Evolutionary conservation across 148 eudicot species (phyloP).

Genomic region (Arctostaphylos glauca): DNA sequence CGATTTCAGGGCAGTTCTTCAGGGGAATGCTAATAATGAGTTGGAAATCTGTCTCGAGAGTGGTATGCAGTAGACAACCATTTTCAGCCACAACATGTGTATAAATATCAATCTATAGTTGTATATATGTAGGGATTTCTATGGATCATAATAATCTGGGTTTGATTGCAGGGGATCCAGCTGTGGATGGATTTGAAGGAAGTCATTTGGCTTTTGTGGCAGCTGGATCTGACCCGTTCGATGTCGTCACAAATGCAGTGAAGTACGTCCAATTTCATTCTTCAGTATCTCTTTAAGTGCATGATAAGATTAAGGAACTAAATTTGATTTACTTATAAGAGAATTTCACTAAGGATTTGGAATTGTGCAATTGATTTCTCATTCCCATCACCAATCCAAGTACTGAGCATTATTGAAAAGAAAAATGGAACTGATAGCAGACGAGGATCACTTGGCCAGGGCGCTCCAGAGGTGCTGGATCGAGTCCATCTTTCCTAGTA

Average conservation of each 20-base stretch:
- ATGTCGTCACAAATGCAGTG: constrained; percentile 68
- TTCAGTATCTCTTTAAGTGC: not conserved
- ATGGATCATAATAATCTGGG: not conserved
- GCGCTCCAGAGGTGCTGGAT: too few relatives aligned
- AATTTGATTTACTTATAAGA: too few relatives aligned
- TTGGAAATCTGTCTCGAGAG: constrained; percentile 86
- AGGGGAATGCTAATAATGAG: constrained; percentile 69
- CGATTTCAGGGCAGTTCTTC: constrained; percentile 84
- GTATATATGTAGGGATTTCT: not conserved
- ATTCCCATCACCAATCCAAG: not conserved
- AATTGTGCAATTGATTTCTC: not conserved
- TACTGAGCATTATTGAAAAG: not conserved
- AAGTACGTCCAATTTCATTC: constrained; percentile 46
- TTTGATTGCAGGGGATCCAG: constrained; percentile 62
- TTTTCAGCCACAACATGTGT: too few relatives aligned
- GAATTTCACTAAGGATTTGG: not conserved
- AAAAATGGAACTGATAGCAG: not conserved
- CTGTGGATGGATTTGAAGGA: constrained; percentile 72
- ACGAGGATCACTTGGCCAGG: too few relatives aligned
- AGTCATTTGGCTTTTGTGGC: constrained; percentile 73
- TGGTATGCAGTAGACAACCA: constrained; percentile 33
- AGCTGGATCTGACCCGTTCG: constrained; percentile 80
- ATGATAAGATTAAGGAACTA: not conserved
- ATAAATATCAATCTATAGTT: not conserved
- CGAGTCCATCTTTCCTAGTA: too few relatives aligned